Base-by-base conservation (phyloP, 176 grass and related monocot species). In the Triticum dicoccoides region DNA sequence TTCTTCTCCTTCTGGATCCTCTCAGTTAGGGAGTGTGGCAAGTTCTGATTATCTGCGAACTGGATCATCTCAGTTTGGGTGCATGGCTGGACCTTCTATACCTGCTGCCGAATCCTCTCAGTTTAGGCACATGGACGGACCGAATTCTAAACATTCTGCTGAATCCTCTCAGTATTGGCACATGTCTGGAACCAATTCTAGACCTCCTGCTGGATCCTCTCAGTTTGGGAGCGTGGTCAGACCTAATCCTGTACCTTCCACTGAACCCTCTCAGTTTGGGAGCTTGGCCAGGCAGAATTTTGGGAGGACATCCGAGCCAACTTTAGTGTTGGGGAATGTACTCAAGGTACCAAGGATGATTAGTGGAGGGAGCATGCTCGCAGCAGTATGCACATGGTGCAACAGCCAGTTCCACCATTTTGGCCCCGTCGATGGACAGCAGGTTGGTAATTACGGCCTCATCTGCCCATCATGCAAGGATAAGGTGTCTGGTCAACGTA, bases 401-500 rank as follows among this genome's bases (percentile, higher is more conserved):
- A 90, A 80, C 83, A 79, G 85, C 58, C 90, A 99, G 73, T 99
- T 94, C 79, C 84, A 89, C 47, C 94, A 92, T 82, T 87, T 88
- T 87, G 91, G 87, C 30, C 14, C 87, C 7, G 13, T 86, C 56
- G 72, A 91, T 11, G 87, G 69, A 44, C 88, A 83, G 34, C 89
- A 85, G 75, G 35, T 85, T 75, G 92, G 77, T 86, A 87, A 92
- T 21, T 80, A 96, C 65, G 92, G 87, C 23, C 85, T 88, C 61
- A 97, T 99, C 39, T 97, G 97, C 32, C 94, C 92, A 27, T 12
- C 94, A 9, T 99, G 97, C 39, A 99, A 92, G 82, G 92, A 88
- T 11, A 92, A 82, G 83, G 85, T 97, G 45, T 70, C 94, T 18
- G 97, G 73, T 87, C 91, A 89, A 34, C 72, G 21, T 42, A 88